phyloP scores from a whole-genome alignment of 352 stramenopile genomes.

The Globisporangium uncinulatum region DNA sequence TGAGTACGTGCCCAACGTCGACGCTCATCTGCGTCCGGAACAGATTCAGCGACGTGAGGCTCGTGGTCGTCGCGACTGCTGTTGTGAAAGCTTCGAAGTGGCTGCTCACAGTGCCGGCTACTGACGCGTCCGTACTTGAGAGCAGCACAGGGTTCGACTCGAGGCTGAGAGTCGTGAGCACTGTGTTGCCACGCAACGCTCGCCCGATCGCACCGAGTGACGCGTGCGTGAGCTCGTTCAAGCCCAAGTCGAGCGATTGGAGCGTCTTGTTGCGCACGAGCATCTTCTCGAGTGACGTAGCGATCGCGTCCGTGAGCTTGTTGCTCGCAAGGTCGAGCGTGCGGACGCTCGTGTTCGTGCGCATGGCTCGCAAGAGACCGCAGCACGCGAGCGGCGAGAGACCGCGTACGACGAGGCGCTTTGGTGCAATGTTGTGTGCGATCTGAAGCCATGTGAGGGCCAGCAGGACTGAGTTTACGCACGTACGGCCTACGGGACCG shows the following conservation, averaged over 20 bases:
- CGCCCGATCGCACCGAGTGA: slow-evolving; percentile 30
- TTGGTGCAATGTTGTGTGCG: slow-evolving; percentile 35
- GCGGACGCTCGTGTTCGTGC: slow-evolving; percentile 43
- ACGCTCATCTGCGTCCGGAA: slow-evolving; percentile 54
- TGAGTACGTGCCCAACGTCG: slow-evolving; percentile 38
- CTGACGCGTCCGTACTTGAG: slow-evolving; percentile 17
- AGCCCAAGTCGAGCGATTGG: slow-evolving; percentile 44
- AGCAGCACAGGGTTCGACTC: slow-evolving; percentile 53
- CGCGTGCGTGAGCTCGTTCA: slow-evolving; percentile 42
- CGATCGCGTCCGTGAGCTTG: slow-evolving; percentile 34
- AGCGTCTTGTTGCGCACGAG: slow-evolving; percentile 49
- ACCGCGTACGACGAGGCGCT: slow-evolving; percentile 38
- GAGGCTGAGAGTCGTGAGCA: slow-evolving; percentile 48
- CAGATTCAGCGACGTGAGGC: slow-evolving; percentile 49
- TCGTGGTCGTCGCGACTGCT: slow-evolving; percentile 26
- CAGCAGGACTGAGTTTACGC: background rate
- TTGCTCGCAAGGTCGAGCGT: slow-evolving; percentile 64
- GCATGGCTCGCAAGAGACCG: slow-evolving; percentile 50
- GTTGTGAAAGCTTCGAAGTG: slow-evolving; percentile 34
- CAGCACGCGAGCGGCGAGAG: slow-evolving; percentile 51
- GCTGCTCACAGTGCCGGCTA: slow-evolving; percentile 5
- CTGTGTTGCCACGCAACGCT: slow-evolving; percentile 33
- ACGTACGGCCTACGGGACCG: too few species aligned
- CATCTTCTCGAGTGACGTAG: slow-evolving; percentile 39
- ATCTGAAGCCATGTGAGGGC: slow-evolving; percentile 22